These are phyloP conservation scores for Fusarium falciforme DNA, from an alignment of 2,329 filamentous ascomycete species.

Conservation along the genomic window DNA sequence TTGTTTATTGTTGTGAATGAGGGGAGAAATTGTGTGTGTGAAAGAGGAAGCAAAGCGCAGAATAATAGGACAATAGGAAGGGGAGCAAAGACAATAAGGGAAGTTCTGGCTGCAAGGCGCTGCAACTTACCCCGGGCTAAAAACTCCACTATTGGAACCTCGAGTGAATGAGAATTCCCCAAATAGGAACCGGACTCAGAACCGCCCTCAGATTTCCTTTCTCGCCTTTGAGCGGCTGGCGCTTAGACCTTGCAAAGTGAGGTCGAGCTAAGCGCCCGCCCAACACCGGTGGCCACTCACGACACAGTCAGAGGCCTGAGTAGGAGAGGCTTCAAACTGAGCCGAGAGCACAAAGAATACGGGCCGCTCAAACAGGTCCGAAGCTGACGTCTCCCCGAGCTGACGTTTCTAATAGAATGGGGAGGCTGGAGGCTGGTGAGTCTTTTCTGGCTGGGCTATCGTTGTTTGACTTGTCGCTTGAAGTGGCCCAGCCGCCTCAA, in stretches of 20 bases:
- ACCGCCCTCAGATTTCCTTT: slow-evolving; percentile 23
- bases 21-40: slow-evolving; percentile 23
- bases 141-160: slow-evolving; percentile 33
- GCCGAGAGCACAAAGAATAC: slow-evolving; percentile 27
- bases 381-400: slow-evolving; percentile 10
- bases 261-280: slow-evolving; percentile 39
- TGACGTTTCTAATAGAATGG: slow-evolving; percentile 15
- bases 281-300: slow-evolving; percentile 39
- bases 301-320: slow-evolving; percentile 20
- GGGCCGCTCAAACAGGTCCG: slow-evolving; percentile 2
- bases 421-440: slow-evolving; percentile 10
- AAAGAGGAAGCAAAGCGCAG: slow-evolving; percentile 2
- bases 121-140: background rate
- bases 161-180: slow-evolving; percentile 35
- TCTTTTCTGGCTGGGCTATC: slow-evolving; percentile 23
- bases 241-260: slow-evolving; percentile 36
- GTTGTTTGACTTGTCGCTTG: slow-evolving; percentile 34
- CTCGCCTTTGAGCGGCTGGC: slow-evolving; percentile 35
- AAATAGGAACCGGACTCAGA: slow-evolving; percentile 26
- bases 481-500: slow-evolving; percentile 40
- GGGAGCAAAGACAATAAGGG: slow-evolving; percentile 42
- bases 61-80: slow-evolving; percentile 32
- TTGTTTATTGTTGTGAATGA: slow-evolving; percentile 26
- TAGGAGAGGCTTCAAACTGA: slow-evolving; percentile 32
- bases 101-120: slow-evolving; percentile 8